A percentile compares a stretch with the other conserved stretches of the same genome.
phyloP scores from a whole-genome alignment of 441 rosid species.

The Gossypium davidsonii region DNA sequence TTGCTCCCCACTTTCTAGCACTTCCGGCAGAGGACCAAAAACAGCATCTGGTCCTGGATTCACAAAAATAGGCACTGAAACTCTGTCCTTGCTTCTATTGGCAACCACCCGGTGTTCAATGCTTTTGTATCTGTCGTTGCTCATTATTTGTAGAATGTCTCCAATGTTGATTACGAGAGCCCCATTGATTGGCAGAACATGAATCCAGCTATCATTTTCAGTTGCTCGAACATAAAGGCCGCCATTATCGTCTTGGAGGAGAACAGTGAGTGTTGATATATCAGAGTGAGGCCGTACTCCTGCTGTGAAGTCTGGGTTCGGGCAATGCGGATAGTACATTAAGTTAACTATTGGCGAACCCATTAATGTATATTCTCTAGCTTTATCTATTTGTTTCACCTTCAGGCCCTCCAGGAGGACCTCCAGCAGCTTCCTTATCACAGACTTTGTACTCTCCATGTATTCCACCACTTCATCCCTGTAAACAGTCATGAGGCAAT shows the following conservation, averaged over 20 bases:
- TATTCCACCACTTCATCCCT: slow-evolving; percentile 40
- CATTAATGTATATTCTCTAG: slow-evolving; percentile 18
- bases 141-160: slow-evolving; percentile 30
- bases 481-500: not conserved
- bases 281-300: slow-evolving; percentile 25
- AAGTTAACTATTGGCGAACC: slow-evolving; percentile 29
- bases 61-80: slow-evolving; percentile 35
- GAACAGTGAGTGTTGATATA: slow-evolving; percentile 19
- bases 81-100: slow-evolving; percentile 24
- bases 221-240: slow-evolving; percentile 29
- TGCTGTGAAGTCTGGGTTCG: slow-evolving; percentile 34
- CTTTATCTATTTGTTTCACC: slow-evolving; percentile 23
- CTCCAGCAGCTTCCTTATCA: slow-evolving; percentile 27
- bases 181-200: slow-evolving; percentile 32
- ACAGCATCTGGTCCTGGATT: slow-evolving; percentile 29
- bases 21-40: slow-evolving; percentile 29
- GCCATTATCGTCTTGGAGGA: slow-evolving; percentile 22
- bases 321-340: slow-evolving; percentile 41
- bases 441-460: slow-evolving; percentile 30
- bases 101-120: slow-evolving; percentile 39
- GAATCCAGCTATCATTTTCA: slow-evolving; percentile 27
- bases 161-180: slow-evolving; percentile 41
- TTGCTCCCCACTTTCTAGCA: slow-evolving; percentile 25
- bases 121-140: slow-evolving; percentile 38
- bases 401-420: slow-evolving; percentile 31